Evolutionary conservation across 352 stramenopile genomes (phyloP).

Genomic region (Globisporangium splendens): DNA sequence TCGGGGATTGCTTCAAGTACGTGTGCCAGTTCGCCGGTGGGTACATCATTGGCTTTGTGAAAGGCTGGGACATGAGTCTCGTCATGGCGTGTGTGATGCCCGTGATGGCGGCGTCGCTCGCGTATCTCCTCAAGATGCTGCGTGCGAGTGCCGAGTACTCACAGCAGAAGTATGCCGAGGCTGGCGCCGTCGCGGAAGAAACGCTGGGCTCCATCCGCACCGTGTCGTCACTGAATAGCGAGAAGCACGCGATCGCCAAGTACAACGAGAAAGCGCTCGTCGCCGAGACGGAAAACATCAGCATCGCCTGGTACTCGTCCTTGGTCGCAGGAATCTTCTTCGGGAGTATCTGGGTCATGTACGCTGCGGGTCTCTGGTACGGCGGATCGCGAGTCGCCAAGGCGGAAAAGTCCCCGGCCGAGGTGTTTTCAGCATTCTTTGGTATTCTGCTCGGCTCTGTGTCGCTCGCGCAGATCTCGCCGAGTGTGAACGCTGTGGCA

Average conservation of each 20-base stretch:
- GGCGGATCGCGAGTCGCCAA: too few relatives aligned
- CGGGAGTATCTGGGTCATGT: slow-evolving; percentile 46
- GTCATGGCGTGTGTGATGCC: slow-evolving; percentile 37
- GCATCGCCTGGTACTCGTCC: slow-evolving; percentile 26
- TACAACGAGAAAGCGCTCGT: slow-evolving; percentile 23
- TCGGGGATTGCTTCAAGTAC: slow-evolving; percentile 35
- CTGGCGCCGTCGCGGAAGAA: slow-evolving; percentile 41
- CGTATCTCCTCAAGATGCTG: slow-evolving; percentile 33
- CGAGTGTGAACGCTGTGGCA: slow-evolving; percentile 38
- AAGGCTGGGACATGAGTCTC: slow-evolving; percentile 39
- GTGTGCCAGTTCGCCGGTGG: slow-evolving; percentile 9
- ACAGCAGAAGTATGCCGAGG: slow-evolving; percentile 35
- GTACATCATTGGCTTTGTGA: slow-evolving; percentile 32
- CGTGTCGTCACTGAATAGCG: slow-evolving; percentile 35
- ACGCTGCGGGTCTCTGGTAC: slow-evolving; percentile 49
- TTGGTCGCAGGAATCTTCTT: slow-evolving; percentile 32
- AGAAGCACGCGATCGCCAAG: slow-evolving; percentile 31
- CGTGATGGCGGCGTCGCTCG: slow-evolving; percentile 23
- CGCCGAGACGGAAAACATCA: slow-evolving; percentile 33
- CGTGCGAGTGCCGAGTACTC: slow-evolving; percentile 17
- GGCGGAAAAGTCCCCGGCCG: too few relatives aligned
- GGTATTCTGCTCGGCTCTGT: slow-evolving; percentile 35
- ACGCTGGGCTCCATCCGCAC: slow-evolving; percentile 38
- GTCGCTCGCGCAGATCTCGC: slow-evolving; percentile 41
- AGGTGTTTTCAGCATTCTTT: slow-evolving; percentile 51